Evolutionary conservation across 2,329 filamentous ascomycete species (phyloP).

Genomic region (Ramularia endophylla): DNA sequence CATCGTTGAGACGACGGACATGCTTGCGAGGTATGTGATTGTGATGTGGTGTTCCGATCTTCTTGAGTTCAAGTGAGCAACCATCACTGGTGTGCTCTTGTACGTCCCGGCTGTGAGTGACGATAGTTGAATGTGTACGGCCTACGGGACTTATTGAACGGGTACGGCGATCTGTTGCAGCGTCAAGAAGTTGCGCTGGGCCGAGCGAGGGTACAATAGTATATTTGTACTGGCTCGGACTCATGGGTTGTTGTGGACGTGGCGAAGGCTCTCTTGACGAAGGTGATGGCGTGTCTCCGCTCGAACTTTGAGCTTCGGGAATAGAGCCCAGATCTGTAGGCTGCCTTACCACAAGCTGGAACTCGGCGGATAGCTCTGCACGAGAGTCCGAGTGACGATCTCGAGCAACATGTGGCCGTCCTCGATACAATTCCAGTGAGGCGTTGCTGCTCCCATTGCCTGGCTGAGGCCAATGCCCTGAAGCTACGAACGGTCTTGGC

Average conservation of each 20-base stretch:
- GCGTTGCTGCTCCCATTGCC: conserved; percentile 6
- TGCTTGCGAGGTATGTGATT: conserved; percentile 20
- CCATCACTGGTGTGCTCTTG: conserved; percentile 4
- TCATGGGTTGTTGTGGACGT: conserved; percentile 4
- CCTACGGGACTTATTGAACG: conserved; percentile 15
- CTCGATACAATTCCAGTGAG: neutral
- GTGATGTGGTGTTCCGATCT: conserved; percentile 16
- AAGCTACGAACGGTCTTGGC: conserved; percentile 9
- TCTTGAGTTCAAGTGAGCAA: conserved; percentile 21
- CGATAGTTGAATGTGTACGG: conserved; percentile 6
- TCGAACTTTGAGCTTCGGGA: conserved; percentile 16
- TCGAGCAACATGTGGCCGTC: neutral
- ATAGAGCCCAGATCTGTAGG: conserved; percentile 14
- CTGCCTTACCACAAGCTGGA: conserved; percentile 19
- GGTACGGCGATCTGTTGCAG: conserved; percentile 11
- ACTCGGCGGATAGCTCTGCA: conserved; percentile 1
- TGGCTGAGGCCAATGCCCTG: conserved; percentile 14
- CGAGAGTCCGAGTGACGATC: neutral
- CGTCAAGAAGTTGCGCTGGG: conserved; percentile 16
- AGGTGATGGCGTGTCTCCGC: conserved; percentile 14
- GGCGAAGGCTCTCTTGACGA: conserved; percentile 20
- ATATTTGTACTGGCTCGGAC: conserved; percentile 11
- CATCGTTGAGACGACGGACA: conserved; percentile 22
- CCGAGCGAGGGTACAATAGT: conserved; percentile 14
- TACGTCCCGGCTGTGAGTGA: conserved; percentile 5